Conservation (phyloP, 495 filamentous ascomycete species). For the Neurospora africana region DNA sequence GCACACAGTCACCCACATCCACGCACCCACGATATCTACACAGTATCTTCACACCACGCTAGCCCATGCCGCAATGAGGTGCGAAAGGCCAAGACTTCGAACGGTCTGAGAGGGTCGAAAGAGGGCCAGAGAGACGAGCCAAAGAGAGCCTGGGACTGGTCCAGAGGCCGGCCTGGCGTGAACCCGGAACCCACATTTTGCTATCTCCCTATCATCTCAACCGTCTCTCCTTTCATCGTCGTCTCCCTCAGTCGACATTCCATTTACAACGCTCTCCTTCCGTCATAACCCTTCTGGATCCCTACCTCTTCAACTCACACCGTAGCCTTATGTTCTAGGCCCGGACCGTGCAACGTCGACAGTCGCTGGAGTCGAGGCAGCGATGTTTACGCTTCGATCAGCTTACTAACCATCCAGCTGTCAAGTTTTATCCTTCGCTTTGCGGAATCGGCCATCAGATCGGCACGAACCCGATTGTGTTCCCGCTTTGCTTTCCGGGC, state of each 20-base stretch:
- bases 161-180: background rate
- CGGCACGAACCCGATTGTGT: constrained; percentile 4
- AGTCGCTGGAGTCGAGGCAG: background rate
- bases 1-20: background rate
- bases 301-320: background rate
- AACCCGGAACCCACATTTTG: background rate
- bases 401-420: background rate
- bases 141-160: background rate
- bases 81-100: background rate
- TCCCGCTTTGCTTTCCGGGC: constrained; percentile 10
- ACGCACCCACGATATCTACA: background rate
- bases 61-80: background rate
- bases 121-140: background rate
- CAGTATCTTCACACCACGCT: background rate
- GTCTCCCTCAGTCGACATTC: background rate
- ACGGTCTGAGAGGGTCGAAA: background rate
- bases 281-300: background rate
- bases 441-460: constrained; percentile 10
- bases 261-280: background rate
- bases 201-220: background rate
- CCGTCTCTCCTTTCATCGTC: background rate
- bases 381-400: background rate
- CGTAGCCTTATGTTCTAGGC: background rate
- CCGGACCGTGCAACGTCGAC: background rate
- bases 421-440: constrained; percentile 5